phyloP scores from a whole-genome alignment of 148 eudicot species.

The Vaccinium vitisidaea region DNA sequence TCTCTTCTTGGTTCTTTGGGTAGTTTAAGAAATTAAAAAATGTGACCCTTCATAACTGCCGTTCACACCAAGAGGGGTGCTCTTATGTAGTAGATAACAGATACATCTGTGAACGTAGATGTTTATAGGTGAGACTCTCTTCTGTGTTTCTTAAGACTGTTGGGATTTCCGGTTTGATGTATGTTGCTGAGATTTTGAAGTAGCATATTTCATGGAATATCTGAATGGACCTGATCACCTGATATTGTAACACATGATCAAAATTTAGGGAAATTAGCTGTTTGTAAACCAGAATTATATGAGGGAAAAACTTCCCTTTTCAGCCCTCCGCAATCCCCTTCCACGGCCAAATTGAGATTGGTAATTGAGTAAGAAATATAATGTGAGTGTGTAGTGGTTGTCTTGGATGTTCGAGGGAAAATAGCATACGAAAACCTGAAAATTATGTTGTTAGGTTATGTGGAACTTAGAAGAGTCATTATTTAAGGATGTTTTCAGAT shows the following conservation, averaged over 20 bases:
- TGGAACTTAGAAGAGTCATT: neutral
- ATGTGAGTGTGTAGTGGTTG: neutral
- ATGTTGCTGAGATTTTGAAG: constrained; percentile 1
- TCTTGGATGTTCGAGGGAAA: neutral
- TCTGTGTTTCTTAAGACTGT: neutral
- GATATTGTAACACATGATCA: neutral
- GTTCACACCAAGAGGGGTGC: too few species aligned
- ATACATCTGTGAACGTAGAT: neutral
- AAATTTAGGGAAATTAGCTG: neutral
- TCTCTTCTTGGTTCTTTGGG: too few species aligned
- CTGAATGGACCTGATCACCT: neutral
- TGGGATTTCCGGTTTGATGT: neutral
- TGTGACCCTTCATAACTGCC: too few species aligned
- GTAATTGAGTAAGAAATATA: neutral
- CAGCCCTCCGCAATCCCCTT: neutral
- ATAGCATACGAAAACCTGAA: neutral
- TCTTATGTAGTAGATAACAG: too few species aligned
- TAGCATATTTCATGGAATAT: neutral
- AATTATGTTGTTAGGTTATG: neutral
- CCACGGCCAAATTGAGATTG: neutral
- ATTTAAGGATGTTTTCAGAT: neutral
- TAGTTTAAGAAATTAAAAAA: too few species aligned
- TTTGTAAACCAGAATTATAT: neutral
- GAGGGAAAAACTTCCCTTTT: neutral
- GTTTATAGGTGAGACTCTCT: neutral